Evolutionary conservation across 352 stramenopile species (phyloP).

Genomic region (Phytopythium kandeliae): DNA sequence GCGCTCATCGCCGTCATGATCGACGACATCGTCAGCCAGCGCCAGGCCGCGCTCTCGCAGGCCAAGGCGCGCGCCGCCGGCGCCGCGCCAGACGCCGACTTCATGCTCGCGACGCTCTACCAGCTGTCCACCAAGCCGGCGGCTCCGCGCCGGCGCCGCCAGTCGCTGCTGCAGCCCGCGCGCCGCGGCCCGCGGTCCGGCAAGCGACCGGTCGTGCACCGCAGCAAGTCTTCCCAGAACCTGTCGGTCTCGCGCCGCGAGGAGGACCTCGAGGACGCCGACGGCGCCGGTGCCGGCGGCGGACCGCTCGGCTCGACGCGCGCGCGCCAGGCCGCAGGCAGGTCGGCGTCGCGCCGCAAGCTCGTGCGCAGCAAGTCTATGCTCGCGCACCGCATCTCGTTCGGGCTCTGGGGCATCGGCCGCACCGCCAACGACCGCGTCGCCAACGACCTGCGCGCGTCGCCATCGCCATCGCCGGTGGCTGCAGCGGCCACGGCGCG

Average conservation of each 20-base stretch:
- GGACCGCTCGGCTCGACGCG: background rate
- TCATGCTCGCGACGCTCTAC: conserved; percentile 48
- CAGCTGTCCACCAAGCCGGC: conserved; percentile 26
- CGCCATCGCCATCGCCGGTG: no score
- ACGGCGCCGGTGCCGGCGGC: background rate
- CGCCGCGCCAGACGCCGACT: conserved; percentile 39
- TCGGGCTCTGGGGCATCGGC: conserved; percentile 2
- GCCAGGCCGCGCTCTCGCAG: conserved; percentile 9
- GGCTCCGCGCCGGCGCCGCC: conserved; percentile 3
- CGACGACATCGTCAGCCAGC: conserved; percentile 42
- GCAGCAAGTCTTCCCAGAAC: conserved; percentile 21
- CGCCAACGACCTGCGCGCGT: background rate
- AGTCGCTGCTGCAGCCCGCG: conserved; percentile 12
- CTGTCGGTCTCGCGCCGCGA: conserved; percentile 15
- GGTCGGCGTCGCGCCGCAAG: background rate
- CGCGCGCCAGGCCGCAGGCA: background rate
- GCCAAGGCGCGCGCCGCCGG: conserved; percentile 1
- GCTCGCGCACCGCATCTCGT: conserved; percentile 22
- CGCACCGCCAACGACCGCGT: background rate
- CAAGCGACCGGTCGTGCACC: conserved; percentile 7
- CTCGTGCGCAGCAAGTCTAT: conserved; percentile 50
- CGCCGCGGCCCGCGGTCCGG: background rate
- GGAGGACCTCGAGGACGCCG: conserved; percentile 16
- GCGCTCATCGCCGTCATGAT: conserved; percentile 30
- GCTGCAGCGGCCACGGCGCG: no score